Percentiles rank a stretch among this genome's conserved stretches.
Evolutionary conservation across 805 yeast species (phyloP).

Genomic region (Kodamaea sagamina): DNA sequence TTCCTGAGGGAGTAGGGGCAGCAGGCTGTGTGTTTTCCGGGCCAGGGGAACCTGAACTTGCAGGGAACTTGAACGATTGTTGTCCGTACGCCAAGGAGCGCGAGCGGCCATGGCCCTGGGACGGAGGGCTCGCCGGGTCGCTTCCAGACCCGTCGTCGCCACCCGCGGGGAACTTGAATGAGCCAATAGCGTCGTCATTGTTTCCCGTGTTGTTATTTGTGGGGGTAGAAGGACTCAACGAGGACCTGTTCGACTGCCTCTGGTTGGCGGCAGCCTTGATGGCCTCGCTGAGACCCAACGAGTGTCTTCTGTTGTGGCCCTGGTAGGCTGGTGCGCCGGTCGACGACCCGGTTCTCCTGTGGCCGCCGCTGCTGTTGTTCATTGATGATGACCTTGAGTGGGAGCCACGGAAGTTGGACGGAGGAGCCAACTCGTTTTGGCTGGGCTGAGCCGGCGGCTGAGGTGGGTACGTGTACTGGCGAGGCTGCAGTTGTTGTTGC

Average conservation of each 20-base stretch:
- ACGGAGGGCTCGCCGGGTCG: slow-evolving; percentile 14
- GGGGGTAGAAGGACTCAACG: slow-evolving; percentile 33
- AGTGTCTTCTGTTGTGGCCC: slow-evolving; percentile 91
- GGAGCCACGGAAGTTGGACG: slow-evolving; percentile 28
- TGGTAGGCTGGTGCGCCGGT: slow-evolving; percentile 29
- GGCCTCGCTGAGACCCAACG: slow-evolving; percentile 89
- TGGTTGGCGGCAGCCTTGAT: slow-evolving; percentile 95
- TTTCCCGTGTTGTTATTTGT: slow-evolving; percentile 19
- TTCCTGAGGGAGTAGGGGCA: slow-evolving; percentile 20
- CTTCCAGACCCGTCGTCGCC: slow-evolving; percentile 12
- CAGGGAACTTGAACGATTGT: slow-evolving; percentile 62
- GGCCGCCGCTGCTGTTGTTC: slow-evolving; percentile 22
- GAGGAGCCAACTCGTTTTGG: slow-evolving; percentile 19
- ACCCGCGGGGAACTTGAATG: slow-evolving; percentile 60
- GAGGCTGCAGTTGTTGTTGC: slow-evolving; percentile 20
- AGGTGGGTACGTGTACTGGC: slow-evolving; percentile 30
- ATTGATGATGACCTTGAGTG: slow-evolving; percentile 29
- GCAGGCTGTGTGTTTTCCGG: slow-evolving; percentile 30
- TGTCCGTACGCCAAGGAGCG: slow-evolving; percentile 47
- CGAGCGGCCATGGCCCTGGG: slow-evolving; percentile 34
- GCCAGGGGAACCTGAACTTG: slow-evolving; percentile 14
- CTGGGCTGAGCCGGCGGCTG: slow-evolving; percentile 22
- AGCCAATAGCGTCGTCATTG: slow-evolving; percentile 20
- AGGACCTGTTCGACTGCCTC: slow-evolving; percentile 46
- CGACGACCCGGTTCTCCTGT: slow-evolving; percentile 39